A percentile compares a stretch with the other conserved stretches of the same genome.
Conservation (phyloP, 106 monocot species). For the Dendrobium nobile region DNA sequence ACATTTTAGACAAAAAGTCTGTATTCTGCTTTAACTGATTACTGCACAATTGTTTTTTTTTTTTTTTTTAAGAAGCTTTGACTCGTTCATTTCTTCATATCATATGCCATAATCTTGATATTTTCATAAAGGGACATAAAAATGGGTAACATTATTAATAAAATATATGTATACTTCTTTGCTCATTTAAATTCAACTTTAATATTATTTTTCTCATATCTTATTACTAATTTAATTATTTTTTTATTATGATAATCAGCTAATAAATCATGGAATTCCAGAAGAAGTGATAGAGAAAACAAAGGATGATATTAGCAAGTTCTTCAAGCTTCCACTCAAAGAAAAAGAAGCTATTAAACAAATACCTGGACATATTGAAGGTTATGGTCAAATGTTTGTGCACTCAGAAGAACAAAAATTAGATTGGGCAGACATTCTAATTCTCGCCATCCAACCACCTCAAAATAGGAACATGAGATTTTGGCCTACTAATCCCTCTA, state of each 20-base stretch:
- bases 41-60: too few species aligned
- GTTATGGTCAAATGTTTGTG: conserved; percentile 1
- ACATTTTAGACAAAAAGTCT: too few species aligned
- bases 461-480: neutral
- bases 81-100: too few species aligned
- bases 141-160: too few species aligned
- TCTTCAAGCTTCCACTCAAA: conserved; percentile 13
- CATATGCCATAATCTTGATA: too few species aligned
- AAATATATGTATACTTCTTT: neutral
- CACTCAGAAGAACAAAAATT: conserved; percentile 5
- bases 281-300: neutral
- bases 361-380: neutral
- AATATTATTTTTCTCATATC: too few species aligned
- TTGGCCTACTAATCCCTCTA: conserved; percentile 10
- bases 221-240: neutral
- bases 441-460: neutral
- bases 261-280: conserved; percentile 8
- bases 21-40: too few species aligned
- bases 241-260: neutral
- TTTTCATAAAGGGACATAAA: too few species aligned
- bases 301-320: neutral
- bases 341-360: neutral
- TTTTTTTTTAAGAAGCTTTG: too few species aligned
- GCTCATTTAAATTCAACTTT: too few species aligned
- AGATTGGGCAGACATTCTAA: conserved; percentile 9